Base-by-base conservation (phyloP, 2,329 filamentous ascomycete genomes). In the Talaromyces sp. region DNA sequence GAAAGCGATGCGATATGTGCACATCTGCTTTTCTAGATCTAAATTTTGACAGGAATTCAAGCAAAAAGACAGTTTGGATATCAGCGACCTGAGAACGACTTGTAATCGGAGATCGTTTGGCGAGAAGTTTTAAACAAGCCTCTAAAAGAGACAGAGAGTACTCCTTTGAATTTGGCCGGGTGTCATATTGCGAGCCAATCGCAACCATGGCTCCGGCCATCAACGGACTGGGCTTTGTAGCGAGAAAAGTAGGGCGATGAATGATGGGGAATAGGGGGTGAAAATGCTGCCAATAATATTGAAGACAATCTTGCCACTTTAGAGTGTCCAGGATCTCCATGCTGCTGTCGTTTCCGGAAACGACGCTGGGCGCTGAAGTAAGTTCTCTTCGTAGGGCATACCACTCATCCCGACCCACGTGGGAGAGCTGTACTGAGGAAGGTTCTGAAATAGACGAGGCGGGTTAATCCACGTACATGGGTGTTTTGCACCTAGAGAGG, bases 321-420 rank as follows among this genome's bases (percentile, higher is more conserved):
- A 72, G 61, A 68, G 67, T 64, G 66, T 70, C 70, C 64, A 74
- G 62, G 68, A 72, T 65, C 67, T 72, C 73, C 71, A 74, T 61
- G 67, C 68, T 61, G 67, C 68, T 65, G 68, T 67, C 57, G 69
- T 68, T 56, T 68, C 64, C 61, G 65, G 67, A 66, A 68, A 73
- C 46, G 68, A 71, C 52, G 65, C 70, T 65, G 66, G 68, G 65
- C 68, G 72, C 60, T 68, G 68, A 65, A 70, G 71, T 63, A 69
- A 69, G 65, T 65, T 74, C 66, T 70, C 72, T 62, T 74, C 73
- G 68, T 73, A 78, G 62, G 67, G 69, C 61, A 71, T 66, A 64
- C 68, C 68, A 69, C 66, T 75, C 65, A 70, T 67, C 60, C 70
- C 70, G 65, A 70, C 69, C 76, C 76, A 79, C 58, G 67, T 69